Evolutionary conservation across 768 basidiomycete species (phyloP), one percentile per base, ranked within the genome.

Genomic region (Leccinum boreale): DNA sequence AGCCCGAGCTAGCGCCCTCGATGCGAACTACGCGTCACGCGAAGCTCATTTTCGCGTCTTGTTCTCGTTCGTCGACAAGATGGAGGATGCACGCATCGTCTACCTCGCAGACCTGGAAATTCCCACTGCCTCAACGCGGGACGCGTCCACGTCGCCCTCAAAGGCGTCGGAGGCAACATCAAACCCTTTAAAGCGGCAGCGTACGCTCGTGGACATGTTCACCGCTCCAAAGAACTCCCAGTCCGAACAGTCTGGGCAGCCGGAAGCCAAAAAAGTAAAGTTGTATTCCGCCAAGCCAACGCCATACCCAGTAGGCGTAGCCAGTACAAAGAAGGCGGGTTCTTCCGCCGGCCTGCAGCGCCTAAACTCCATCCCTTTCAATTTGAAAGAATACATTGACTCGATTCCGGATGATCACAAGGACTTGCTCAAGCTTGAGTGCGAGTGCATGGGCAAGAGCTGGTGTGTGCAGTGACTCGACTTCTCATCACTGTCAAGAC

Each of bases 311-410:
- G 29, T 63, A 24, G 63, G 61, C 50, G 53, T 59, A 50, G 23
- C 47, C 54, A 60, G 55, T 39, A 52, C 49, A 26, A 59, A 60
- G 17, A 59, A 33, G 21, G 24, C 50, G 15, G 33, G 48, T 17
- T 55, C 73, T 26, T 53, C 61, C 56, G 52, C 61, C 56, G 52
- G 58, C 55, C 56, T 61, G 24, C 73, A 72, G 55, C 62, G 77
- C 10, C 66, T 89, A 33, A 88, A 90, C 67, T 78, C 83, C 11
- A 85, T 90, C 45, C 85, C 88, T 9, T 89, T 90, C 70, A 88
- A 86, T 28, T 59, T 82, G 62, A 76, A 74, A 11, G 78, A 76
- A 26, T 90, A 79, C 64, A 62, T 74, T 42, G 79, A 78, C 4
- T 79, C 82, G 4, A 69, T 90, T 50, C 76, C 81, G 9, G 83